A percentile compares a stretch with the other conserved stretches of the same genome.
phyloP scores from a whole-genome alignment of 2,329 filamentous ascomycete species.

The Ramichloridium luteum region DNA sequence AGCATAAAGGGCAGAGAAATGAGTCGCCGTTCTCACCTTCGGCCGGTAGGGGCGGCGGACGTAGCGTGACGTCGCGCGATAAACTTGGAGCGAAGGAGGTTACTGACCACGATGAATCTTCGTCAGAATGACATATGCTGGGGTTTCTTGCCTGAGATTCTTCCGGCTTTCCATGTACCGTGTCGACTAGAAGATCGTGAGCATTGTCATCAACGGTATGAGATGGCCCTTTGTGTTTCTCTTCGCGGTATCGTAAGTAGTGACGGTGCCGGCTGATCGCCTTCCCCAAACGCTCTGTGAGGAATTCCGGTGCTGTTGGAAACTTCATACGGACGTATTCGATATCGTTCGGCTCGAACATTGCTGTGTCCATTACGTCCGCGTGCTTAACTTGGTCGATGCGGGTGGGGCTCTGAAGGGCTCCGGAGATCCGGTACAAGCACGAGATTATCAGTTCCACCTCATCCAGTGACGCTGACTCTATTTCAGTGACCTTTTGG shows the following conservation, averaged over 20 bases:
- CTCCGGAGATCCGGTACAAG: slow-evolving; percentile 24
- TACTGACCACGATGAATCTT: no score
- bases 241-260: slow-evolving; percentile 24
- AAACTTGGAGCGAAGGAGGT: no score
- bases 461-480: slow-evolving; percentile 9
- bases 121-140: no score
- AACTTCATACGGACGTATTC: slow-evolving; percentile 8
- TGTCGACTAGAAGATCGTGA: no score
- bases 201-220: no score
- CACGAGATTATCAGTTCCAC: slow-evolving; percentile 18
- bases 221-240: slow-evolving; percentile 23
- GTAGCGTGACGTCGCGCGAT: no score
- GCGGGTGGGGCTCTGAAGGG: slow-evolving; percentile 23
- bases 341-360: slow-evolving; percentile 6
- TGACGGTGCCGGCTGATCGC: slow-evolving; percentile 23
- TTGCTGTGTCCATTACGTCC: slow-evolving; percentile 15
- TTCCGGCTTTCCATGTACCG: no score
- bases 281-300: slow-evolving; percentile 21
- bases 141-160: no score
- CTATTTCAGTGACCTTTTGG: no score
- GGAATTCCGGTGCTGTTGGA: slow-evolving; percentile 2
- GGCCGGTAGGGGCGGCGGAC: no score
- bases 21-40: no score
- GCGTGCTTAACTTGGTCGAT: slow-evolving; percentile 18
- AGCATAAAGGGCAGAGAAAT: no score